Evolutionary conservation across 139 green algal genomes (phyloP), one percentile per base, ranked within the genome.

Genomic region (Bryopsis sp.): DNA sequence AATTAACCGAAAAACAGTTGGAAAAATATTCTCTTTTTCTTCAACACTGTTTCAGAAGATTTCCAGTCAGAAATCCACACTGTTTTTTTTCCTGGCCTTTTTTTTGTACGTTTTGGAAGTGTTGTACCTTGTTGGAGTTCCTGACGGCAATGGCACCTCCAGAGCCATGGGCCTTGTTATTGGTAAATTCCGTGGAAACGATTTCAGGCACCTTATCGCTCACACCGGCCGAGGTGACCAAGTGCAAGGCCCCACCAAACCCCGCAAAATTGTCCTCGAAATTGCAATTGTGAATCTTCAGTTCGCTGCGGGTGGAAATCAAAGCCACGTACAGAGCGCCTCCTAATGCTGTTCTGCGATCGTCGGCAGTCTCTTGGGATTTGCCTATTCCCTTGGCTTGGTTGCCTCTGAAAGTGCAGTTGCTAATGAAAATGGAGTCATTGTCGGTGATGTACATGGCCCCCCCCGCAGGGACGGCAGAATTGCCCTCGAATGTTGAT

Each of bases 271-370:
- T 69, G 35, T 57, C 54, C 5, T 28, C 7, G 62, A 69, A 69
- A 3, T 34, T 8, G 26, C 62, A 58, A 46, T 22, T 7, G 7
- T 46, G 3, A 5, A 69, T 54, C 22, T 35, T 11, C 15, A 58
- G 11, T 28, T 28, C 26, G 24, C 38, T 54, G 7, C 35, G 35
- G 7, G 8, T 11, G 3, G 19, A 38, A 3, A 36, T 69, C 31
- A 54, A 69, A 7, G 62, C 62, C 24, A 69, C 62, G 43, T 69
- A 69, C 8, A 69, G 8, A 32, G 62, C 62, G 22, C 62, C 62
- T 11, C 62, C 62, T n/a, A n/a, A n/a, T n/a, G n/a, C n/a, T n/a
- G n/a, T n/a, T 35, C 54, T 35, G 35, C 35, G 35, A 4, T 38
- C 7, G 22, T 50, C 62, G 3, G n/a, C 22, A 15, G 48, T 5